These are phyloP conservation scores for Fusarium fujikuroi DNA, from an alignment of 2,329 filamentous ascomycete species.

Conservation along the genomic window DNA sequence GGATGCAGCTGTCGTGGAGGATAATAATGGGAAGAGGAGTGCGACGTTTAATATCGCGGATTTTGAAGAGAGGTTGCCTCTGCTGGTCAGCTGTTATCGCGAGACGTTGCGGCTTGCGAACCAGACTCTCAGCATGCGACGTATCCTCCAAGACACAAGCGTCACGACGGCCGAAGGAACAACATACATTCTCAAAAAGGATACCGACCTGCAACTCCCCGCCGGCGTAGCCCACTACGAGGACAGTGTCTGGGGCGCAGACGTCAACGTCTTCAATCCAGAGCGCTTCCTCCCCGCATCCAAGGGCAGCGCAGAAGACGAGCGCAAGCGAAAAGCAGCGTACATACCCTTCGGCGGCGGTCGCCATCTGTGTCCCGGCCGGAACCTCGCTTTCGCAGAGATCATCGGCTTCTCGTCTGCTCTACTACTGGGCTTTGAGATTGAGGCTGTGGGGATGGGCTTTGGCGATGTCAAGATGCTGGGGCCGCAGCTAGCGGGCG, in stretches of 20 bases:
- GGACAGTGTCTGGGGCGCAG: constrained; percentile 39
- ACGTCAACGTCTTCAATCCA: constrained; percentile 36
- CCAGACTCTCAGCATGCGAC: constrained; percentile 52
- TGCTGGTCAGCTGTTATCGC: constrained; percentile 57
- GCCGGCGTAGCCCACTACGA: constrained; percentile 40
- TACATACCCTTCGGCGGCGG: constrained; percentile 50
- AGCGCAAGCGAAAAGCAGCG: constrained; percentile 35
- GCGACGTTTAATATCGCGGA: constrained; percentile 50
- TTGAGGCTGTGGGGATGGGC: constrained; percentile 31
- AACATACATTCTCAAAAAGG: constrained; percentile 47
- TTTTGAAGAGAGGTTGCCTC: constrained; percentile 53
- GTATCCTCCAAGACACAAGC: constrained; percentile 54
- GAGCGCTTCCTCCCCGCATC: constrained; percentile 36
- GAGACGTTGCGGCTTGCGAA: constrained; percentile 57
- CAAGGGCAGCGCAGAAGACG: constrained; percentile 7
- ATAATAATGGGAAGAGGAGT: background rate
- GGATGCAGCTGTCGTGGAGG: background rate
- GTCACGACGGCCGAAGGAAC: constrained; percentile 44
- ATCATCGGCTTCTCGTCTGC: constrained; percentile 46
- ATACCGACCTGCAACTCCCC: constrained; percentile 44
- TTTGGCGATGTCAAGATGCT: constrained; percentile 35
- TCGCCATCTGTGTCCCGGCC: constrained; percentile 48
- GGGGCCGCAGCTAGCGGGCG: constrained; percentile 28
- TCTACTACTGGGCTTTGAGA: constrained; percentile 48
- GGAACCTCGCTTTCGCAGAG: constrained; percentile 50